Evolutionary conservation across 805 yeast species (phyloP), one percentile per base, ranked within the genome.

Genomic region (Scheffersomyces spartinae): DNA sequence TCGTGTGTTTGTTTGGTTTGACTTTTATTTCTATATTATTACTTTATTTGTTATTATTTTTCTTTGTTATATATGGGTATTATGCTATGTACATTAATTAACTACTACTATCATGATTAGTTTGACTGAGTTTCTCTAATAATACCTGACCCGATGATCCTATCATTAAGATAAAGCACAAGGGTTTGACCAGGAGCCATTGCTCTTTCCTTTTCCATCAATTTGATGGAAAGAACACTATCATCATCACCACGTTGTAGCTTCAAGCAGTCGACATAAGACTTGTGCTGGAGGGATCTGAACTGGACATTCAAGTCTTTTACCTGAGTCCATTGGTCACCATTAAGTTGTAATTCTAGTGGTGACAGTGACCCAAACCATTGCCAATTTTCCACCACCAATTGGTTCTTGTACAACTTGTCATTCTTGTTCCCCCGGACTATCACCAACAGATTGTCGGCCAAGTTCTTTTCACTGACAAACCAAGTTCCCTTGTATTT

Each of bases 181-280:
- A 84, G 52, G 36, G 70, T 75, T 47, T 88, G 98, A 0, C 97
- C 98, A 0, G 86, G 82, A 0, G 95, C 86, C 43, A 91, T 70
- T 0, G 94, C 95, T 25, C 84, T 53, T 17, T 69, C 68, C 16
- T 55, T 47, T 1, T 58, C 51, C 1, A 34, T 31, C 16, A 86
- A 55, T 13, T 38, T 36, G 6, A 82, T 45, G 2, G 32, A 29
- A 2, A 63, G 13, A 9, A 62, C 50, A 0, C 86, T 79, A 2
- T 48, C 41, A 6, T 29, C 26, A n/a, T n/a, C n/a, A n/a, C n/a
- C n/a, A n/a, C n/a, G n/a, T n/a, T n/a, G n/a, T n/a, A n/a, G n/a
- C n/a, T n/a, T n/a, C n/a, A n/a, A n/a, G n/a, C n/a, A n/a, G n/a
- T n/a, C n/a, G n/a, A n/a, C n/a, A n/a, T n/a, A n/a, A n/a, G n/a